Conservation (phyloP, 352 stramenopile species). For the Phytophthora hibernalis region DNA sequence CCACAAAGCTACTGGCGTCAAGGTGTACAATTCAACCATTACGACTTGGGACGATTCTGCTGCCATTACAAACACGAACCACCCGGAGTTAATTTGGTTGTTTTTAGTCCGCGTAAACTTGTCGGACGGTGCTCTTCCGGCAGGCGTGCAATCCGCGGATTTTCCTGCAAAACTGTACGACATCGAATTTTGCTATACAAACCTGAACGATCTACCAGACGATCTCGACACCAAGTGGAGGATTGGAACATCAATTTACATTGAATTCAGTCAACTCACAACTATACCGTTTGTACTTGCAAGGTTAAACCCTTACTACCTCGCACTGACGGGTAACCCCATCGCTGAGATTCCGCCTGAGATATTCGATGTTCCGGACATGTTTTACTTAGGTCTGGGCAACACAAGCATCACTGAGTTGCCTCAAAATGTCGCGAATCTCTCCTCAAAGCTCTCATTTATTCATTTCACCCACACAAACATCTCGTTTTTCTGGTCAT, state of each 20-base stretch:
- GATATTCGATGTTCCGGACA: constrained; percentile 30
- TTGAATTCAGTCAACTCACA: constrained; percentile 31
- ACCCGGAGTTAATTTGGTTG: constrained; percentile 28
- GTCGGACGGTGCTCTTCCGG: constrained; percentile 12
- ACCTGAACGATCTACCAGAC: constrained; percentile 42
- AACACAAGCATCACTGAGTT: constrained; percentile 17
- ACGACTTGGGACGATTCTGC: constrained; percentile 29
- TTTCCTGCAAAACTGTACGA: constrained; percentile 28
- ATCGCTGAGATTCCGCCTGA: constrained; percentile 20
- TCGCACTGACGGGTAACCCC: constrained; percentile 35
- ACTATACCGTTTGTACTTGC: constrained; percentile 10
- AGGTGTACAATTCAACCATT: constrained; percentile 53
- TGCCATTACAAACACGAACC: constrained; percentile 33
- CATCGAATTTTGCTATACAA: constrained; percentile 42
- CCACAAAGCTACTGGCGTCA: constrained; percentile 21
- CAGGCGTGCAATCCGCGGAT: constrained; percentile 16
- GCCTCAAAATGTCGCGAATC: constrained; percentile 21
- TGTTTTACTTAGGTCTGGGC: constrained; percentile 28
- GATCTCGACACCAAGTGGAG: constrained; percentile 44
- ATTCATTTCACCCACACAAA: constrained; percentile 29
- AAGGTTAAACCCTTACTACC: constrained; percentile 16
- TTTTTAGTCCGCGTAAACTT: constrained; percentile 34
- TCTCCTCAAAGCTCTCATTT: constrained; percentile 22
- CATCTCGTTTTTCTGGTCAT: constrained; percentile 33
- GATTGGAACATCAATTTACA: constrained; percentile 16